These are phyloP conservation scores for Candida yuanshanica DNA, from an alignment of 805 yeast species.

Conservation along the genomic window DNA sequence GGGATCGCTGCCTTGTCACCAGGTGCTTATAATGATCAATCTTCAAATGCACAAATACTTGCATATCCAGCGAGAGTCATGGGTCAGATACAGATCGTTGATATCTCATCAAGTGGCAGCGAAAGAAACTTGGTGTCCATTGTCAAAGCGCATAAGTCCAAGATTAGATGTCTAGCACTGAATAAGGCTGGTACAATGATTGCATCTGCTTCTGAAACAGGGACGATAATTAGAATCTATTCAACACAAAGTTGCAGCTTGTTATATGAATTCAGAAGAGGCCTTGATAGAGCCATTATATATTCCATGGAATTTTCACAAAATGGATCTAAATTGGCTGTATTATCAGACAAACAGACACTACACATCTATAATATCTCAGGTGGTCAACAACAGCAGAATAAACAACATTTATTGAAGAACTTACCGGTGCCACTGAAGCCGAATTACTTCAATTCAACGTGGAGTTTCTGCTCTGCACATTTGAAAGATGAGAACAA, in stretches of 20 bases:
- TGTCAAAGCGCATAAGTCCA: slow-evolving; percentile 71
- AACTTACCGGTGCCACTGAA: slow-evolving; percentile 48
- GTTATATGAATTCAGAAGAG: slow-evolving; percentile 83
- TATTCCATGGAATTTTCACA: slow-evolving; percentile 83
- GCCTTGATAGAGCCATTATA: slow-evolving; percentile 77
- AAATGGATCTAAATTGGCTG: slow-evolving; percentile 70
- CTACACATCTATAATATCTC: slow-evolving; percentile 71
- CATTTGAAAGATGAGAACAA: slow-evolving; percentile 37
- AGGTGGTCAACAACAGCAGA: slow-evolving; percentile 28
- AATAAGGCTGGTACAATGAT: slow-evolving; percentile 60
- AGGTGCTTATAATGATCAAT: slow-evolving; percentile 19
- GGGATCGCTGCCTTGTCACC: slow-evolving; percentile 24
- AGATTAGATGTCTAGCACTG: slow-evolving; percentile 56
- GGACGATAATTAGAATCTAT: slow-evolving; percentile 74
- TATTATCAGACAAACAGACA: slow-evolving; percentile 83
- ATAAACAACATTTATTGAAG: slow-evolving; percentile 62
- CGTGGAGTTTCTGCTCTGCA: slow-evolving; percentile 82
- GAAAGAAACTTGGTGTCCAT: slow-evolving; percentile 61
- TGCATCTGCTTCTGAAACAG: slow-evolving; percentile 79
- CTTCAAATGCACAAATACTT: slow-evolving; percentile 39
- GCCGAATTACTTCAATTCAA: slow-evolving; percentile 72
- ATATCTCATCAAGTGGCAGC: slow-evolving; percentile 59
- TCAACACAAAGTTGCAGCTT: slow-evolving; percentile 63
- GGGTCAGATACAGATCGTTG: slow-evolving; percentile 80
- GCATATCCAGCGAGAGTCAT: slow-evolving; percentile 73